Percentiles rank a stretch among this genome's conserved stretches.
These are phyloP conservation scores for Aspergillus sp. DNA, from an alignment of 2,329 filamentous ascomycete species.

Conservation along the genomic window DNA sequence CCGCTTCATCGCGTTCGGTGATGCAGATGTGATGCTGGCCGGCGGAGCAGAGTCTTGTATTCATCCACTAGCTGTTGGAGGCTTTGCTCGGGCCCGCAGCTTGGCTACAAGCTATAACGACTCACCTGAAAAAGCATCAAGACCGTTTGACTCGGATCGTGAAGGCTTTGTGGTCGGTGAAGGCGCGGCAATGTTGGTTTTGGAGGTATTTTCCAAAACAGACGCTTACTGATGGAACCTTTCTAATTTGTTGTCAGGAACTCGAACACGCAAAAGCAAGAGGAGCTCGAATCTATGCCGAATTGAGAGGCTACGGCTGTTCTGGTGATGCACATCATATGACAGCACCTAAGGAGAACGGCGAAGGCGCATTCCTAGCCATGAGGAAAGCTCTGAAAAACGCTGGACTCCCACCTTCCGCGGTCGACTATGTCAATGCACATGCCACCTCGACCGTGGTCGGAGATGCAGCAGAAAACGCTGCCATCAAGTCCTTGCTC, in stretches of 20 bases:
- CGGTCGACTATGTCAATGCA: conserved; percentile 91
- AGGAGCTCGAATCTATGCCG: conserved; percentile 81
- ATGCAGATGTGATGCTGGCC: conserved; percentile 95
- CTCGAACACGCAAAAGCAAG: conserved; percentile 80
- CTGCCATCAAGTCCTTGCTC: conserved; percentile 76
- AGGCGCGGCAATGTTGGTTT: conserved; percentile 80
- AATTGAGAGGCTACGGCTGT: conserved; percentile 84
- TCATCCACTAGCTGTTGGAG: conserved; percentile 87
- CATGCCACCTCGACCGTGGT: conserved; percentile 87
- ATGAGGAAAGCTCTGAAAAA: conserved; percentile 82
- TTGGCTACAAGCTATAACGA: conserved; percentile 80
- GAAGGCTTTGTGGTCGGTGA: conserved; percentile 91
- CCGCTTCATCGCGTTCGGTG: conserved; percentile 86
- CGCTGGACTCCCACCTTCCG: conserved; percentile 66
- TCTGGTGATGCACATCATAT: conserved; percentile 92
- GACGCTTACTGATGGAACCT: background rate
- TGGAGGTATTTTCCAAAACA: conserved; percentile 60
- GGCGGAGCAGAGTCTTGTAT: conserved; percentile 95
- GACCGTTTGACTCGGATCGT: conserved; percentile 81
- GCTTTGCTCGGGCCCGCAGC: conserved; percentile 85
- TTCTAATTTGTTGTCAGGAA: conserved; percentile 53
- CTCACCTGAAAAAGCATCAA: conserved; percentile 68
- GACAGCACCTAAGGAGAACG: conserved; percentile 83
- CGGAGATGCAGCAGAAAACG: conserved; percentile 85
- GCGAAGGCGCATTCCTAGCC: conserved; percentile 75